phyloP scores from a whole-genome alignment of 208 protist species.

The Trypanosoma conorhini region DNA sequence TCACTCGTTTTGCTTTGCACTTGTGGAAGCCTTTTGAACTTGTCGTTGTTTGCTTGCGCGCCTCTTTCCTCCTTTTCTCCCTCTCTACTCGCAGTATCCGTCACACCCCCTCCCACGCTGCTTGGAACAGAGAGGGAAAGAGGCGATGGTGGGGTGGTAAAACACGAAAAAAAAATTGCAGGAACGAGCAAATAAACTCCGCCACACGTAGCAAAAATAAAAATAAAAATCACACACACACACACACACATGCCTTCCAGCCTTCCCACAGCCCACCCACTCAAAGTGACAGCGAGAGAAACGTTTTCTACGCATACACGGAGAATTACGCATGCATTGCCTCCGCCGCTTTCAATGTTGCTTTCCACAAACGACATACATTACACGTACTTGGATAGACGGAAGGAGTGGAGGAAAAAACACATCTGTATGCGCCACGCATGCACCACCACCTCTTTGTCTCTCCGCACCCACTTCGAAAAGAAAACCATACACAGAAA shows the following conservation, averaged over 20 bases:
- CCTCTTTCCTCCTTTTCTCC: slow-evolving; percentile 10
- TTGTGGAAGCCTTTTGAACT: neutral
- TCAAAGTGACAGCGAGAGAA: no score
- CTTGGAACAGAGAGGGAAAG: neutral
- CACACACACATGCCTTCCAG: no score
- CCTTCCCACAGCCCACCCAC: no score
- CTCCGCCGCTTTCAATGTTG: no score
- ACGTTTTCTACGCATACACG: no score
- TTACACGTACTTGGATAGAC: no score
- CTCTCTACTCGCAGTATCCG: neutral
- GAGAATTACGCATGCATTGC: no score
- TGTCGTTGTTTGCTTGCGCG: neutral
- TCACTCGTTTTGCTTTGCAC: neutral
- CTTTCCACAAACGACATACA: no score
- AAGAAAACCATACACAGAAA: neutral
- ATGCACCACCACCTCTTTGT: no score
- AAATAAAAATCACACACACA: neutral
- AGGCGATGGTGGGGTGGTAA: neutral
- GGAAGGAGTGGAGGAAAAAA: no score
- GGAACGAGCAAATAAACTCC: neutral
- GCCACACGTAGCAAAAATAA: neutral
- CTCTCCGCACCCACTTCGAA: neutral
- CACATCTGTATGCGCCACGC: no score
- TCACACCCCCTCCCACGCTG: neutral
- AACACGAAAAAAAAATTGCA: neutral